These are phyloP conservation scores for Amanita pseudoporphyria DNA, from an alignment of 768 basidiomycete genomes.

Conservation along the genomic window DNA sequence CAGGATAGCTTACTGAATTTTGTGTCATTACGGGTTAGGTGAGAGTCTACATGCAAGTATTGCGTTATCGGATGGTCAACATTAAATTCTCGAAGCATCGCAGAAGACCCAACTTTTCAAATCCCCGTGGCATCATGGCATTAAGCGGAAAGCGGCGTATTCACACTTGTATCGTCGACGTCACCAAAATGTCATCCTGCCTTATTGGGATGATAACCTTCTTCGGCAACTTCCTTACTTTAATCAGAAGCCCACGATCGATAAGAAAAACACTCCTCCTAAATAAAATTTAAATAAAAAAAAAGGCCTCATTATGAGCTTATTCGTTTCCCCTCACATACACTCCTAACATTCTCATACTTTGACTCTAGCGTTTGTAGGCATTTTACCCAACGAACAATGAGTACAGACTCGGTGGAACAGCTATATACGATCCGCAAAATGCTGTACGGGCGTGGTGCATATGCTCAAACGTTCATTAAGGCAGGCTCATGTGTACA, in stretches of 20 bases:
- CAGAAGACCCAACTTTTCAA: too few relatives aligned
- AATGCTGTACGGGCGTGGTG: constrained; percentile 41
- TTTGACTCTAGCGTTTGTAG: not conserved
- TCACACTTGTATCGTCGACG: too few relatives aligned
- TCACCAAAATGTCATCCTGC: too few relatives aligned
- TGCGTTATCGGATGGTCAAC: too few relatives aligned
- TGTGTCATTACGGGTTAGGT: too few relatives aligned
- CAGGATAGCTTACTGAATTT: too few relatives aligned
- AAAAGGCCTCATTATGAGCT: not conserved
- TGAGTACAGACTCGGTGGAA: not conserved
- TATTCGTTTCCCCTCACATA: not conserved
- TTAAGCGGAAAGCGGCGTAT: too few relatives aligned
- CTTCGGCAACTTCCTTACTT: constrained; percentile 8
- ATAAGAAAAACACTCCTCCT: not conserved
- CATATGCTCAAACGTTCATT: constrained; percentile 36
- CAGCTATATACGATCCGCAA: constrained; percentile 16
- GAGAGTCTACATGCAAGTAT: too few relatives aligned
- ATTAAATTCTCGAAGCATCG: too few relatives aligned
- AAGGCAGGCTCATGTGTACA: constrained; percentile 34
- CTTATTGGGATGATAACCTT: not conserved
- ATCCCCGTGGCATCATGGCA: too few relatives aligned
- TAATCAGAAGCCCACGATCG: constrained; percentile 1
- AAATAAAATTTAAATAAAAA: not conserved
- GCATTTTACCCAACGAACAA: not conserved
- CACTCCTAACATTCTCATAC: not conserved